These are phyloP conservation scores for Solanum habrochaites DNA, from an alignment of 257 asterid species.

Conservation along the genomic window DNA sequence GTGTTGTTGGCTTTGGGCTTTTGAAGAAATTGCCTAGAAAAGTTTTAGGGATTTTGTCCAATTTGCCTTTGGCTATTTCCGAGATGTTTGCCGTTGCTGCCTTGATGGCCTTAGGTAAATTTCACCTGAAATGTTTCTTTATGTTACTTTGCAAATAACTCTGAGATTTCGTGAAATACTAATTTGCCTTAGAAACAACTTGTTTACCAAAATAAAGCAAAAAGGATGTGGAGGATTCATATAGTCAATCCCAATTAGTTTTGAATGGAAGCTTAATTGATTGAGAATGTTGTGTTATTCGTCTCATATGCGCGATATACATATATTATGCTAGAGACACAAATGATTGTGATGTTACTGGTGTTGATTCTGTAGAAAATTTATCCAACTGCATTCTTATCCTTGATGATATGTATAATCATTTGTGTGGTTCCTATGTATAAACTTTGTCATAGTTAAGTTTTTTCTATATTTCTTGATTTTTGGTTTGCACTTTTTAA, in stretches of 20 bases:
- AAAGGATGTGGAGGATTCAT: background rate
- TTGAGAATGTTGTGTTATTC: background rate
- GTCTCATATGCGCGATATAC: background rate
- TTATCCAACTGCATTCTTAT: background rate
- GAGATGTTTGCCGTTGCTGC: constrained; percentile 80
- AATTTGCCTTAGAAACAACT: background rate
- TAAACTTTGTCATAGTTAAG: background rate
- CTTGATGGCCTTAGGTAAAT: constrained; percentile 81
- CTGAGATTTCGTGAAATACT: background rate
- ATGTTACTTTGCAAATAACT: background rate
- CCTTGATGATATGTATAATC: background rate
- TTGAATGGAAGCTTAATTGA: background rate
- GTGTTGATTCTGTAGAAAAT: background rate
- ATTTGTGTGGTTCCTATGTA: background rate
- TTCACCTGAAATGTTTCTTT: background rate
- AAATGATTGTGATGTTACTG: background rate
- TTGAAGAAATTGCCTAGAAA: constrained; percentile 41
- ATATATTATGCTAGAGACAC: background rate
- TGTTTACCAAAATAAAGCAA: background rate
- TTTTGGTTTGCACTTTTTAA: background rate
- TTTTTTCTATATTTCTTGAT: background rate
- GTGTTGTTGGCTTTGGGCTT: constrained; percentile 8
- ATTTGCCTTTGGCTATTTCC: constrained; percentile 75
- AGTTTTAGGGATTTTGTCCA: constrained; percentile 50
- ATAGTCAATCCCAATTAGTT: background rate